Evolutionary conservation across 352 stramenopile genomes (phyloP).

Genomic region (Globisporangium paroecandrum): DNA sequence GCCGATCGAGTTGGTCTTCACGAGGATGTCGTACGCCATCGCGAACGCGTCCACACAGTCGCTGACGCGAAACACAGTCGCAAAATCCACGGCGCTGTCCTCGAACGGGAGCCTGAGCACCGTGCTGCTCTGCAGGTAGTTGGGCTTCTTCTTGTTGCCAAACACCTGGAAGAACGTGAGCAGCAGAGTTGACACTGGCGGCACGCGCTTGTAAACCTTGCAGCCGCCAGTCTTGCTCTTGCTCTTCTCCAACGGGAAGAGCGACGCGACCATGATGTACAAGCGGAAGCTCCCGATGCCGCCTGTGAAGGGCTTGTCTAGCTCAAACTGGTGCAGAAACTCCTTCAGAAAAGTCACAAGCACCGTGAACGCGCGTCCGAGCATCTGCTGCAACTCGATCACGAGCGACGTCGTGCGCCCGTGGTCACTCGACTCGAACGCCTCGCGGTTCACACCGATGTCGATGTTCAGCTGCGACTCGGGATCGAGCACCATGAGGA

Average conservation of each 20-base stretch:
- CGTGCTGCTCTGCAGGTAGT: conserved; percentile 51
- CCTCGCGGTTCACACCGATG: conserved; percentile 60
- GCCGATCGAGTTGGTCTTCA: conserved; percentile 39
- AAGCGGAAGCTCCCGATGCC: conserved; percentile 75
- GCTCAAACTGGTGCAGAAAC: conserved; percentile 70
- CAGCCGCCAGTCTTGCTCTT: neutral
- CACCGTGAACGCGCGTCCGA: conserved; percentile 45
- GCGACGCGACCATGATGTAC: conserved; percentile 77
- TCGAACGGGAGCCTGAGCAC: conserved; percentile 37
- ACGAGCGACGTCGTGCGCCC: conserved; percentile 60
- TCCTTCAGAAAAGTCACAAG: conserved; percentile 74
- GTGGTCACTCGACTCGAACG: conserved; percentile 56
- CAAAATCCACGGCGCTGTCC: conserved; percentile 49
- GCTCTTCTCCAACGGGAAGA: conserved; percentile 38
- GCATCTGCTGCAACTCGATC: conserved; percentile 34
- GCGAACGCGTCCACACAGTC: conserved; percentile 69
- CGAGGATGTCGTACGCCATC: conserved; percentile 61
- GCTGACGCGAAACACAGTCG: conserved; percentile 56
- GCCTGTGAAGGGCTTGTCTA: conserved; percentile 79
- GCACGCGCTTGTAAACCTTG: conserved; percentile 3
- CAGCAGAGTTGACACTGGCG: conserved; percentile 30
- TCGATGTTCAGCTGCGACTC: conserved; percentile 55
- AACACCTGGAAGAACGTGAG: conserved; percentile 64
- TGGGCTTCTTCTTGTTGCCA: conserved; percentile 49
- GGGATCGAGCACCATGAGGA: conserved; percentile 62